Evolutionary conservation across 2,329 filamentous ascomycete species (phyloP), one percentile per base, ranked within the genome.

Genomic region (Plenodomus lindquistii): DNA sequence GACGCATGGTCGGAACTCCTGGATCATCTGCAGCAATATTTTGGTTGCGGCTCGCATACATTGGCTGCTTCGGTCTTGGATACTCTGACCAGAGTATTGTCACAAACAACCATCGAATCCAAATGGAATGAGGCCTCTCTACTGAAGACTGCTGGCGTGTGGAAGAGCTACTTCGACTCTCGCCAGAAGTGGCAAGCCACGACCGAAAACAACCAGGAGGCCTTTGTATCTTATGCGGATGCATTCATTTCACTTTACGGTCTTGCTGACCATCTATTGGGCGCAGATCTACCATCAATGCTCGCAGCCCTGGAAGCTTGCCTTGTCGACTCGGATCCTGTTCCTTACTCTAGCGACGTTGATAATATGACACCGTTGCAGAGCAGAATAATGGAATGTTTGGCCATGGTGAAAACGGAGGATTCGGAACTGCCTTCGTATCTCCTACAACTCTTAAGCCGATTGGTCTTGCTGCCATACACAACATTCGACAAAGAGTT

Each of bases 141-240:
- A 15, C 54, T 66, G 15, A 66, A 70, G 42, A 70, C 71, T 20
- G 65, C 65, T n/a, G 44, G 42, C 3, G 56, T 71, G 2, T 74
- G 71, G 72, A 67, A 52, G 20, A 55, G 50, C 15, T 73, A 74
- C 46, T 69, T 71, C 24, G 46, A 63, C 20, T 57, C 59, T 46
- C 56, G 52, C 24, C 55, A 65, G 15, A 42, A 42, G 11, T 70
- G 63, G 62, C 42, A 46, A 37, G 44, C 49, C 10, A 46, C 36
- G 40, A 36, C 48, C 18, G 65, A 69, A 46, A 66, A 65, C 11
- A 95, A 94, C 57, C 90, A 96, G 66, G 86, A 86, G 47, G 91
- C 89, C 10, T 81, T 93, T n/a, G 76, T 89, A 22, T 88, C 91
- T n/a, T 97, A 96, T 73, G 82, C 94, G 1, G 81, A 85, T 18